Conservation (phyloP, 352 stramenopile genomes). For the Discostella stelligera region DNA sequence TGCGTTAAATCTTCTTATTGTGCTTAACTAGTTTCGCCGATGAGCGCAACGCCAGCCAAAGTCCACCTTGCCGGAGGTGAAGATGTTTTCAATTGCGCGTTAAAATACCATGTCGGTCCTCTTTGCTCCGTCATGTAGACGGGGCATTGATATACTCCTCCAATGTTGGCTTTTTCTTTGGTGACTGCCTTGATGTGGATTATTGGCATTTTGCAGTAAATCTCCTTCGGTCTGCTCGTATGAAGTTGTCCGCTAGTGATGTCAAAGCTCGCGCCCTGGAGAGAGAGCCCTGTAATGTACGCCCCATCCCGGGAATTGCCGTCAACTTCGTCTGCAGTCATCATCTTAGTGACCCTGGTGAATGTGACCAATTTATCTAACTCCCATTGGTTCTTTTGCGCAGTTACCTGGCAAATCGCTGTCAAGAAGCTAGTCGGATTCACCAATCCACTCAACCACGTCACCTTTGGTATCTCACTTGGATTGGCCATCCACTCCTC, state of each 20-base stretch:
- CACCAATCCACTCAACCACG: constrained; percentile 92
- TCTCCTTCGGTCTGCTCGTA: constrained; percentile 95
- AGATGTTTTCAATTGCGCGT: constrained; percentile 96
- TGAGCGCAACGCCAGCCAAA: constrained; percentile 92
- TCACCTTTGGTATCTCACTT: constrained; percentile 93
- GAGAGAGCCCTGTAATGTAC: constrained; percentile 91
- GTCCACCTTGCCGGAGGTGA: constrained; percentile 89
- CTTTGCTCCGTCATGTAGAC: constrained; percentile 96
- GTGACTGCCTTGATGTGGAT: constrained; percentile 96
- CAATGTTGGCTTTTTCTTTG: constrained; percentile 92
- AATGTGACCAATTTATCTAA: constrained; percentile 96
- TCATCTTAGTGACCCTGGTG: constrained; percentile 94
- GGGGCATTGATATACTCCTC: constrained; percentile 92
- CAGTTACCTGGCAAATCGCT: constrained; percentile 95
- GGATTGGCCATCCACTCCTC: constrained; percentile 96
- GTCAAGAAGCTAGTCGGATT: constrained; percentile 97
- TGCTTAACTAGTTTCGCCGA: constrained; percentile 86
- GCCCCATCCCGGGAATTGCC: constrained; percentile 88
- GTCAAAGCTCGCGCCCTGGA: constrained; percentile 96
- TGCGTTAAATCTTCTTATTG: no score
- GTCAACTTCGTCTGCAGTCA: constrained; percentile 86
- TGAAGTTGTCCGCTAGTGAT: constrained; percentile 89
- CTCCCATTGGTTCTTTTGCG: constrained; percentile 96
- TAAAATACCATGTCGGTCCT: constrained; percentile 96
- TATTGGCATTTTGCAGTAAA: constrained; percentile 96